phyloP scores from a whole-genome alignment of 2,329 filamentous ascomycete species.

The Stachybotrys chartarum region DNA sequence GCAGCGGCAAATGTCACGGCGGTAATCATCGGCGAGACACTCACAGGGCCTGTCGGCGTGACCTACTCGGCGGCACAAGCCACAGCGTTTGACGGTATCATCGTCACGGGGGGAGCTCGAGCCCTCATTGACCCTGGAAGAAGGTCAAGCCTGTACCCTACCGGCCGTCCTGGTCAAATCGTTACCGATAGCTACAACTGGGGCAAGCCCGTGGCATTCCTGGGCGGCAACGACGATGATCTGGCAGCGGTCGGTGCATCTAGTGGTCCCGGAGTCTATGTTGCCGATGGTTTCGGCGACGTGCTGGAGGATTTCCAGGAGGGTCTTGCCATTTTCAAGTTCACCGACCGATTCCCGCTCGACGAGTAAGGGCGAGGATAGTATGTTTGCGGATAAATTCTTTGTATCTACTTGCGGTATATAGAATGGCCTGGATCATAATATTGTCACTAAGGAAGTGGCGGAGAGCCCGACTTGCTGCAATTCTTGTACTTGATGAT shows the following conservation, averaged over 20 bases:
- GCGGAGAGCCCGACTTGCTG: too few species aligned
- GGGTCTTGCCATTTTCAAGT: slow-evolving; percentile 58
- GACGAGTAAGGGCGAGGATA: slow-evolving; percentile 27
- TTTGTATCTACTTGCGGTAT: not conserved
- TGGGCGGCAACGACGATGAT: slow-evolving; percentile 37
- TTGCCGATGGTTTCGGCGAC: slow-evolving; percentile 19
- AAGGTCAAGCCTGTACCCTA: slow-evolving; percentile 52
- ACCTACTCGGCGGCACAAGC: slow-evolving; percentile 62
- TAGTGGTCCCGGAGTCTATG: slow-evolving; percentile 33
- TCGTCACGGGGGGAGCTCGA: slow-evolving; percentile 49
- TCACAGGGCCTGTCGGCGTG: slow-evolving; percentile 42
- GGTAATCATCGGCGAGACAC: slow-evolving; percentile 52
- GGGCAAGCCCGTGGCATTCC: slow-evolving; percentile 60
- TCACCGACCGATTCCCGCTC: slow-evolving; percentile 54
- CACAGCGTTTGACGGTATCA: slow-evolving; percentile 53
- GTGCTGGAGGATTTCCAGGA: slow-evolving; percentile 43
- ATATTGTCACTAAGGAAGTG: not conserved
- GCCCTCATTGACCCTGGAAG: slow-evolving; percentile 37
- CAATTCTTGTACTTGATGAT: too few species aligned
- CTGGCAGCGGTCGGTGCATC: slow-evolving; percentile 37
- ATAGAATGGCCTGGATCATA: not conserved
- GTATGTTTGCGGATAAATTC: not conserved
- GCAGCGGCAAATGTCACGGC: slow-evolving; percentile 44
- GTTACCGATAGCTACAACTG: slow-evolving; percentile 56
- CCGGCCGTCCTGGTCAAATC: slow-evolving; percentile 56